Evolutionary conservation across 2,329 filamentous ascomycete genomes (phyloP).

Genomic region (Neonectria faginata): DNA sequence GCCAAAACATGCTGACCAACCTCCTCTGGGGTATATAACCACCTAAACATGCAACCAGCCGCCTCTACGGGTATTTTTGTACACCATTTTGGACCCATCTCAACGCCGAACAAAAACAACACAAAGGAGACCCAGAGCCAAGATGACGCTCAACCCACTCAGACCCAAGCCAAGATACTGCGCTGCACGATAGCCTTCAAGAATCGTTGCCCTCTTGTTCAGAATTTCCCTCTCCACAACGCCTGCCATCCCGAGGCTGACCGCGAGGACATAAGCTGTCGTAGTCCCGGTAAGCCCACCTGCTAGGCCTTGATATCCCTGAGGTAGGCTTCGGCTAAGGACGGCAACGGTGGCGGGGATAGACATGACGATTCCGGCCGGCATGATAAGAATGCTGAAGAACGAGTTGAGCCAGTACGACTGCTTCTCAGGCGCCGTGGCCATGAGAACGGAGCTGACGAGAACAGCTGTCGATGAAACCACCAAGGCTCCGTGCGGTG

Average conservation of each 20-base stretch:
- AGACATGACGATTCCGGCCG: slow-evolving; percentile 40
- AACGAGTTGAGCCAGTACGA: slow-evolving; percentile 44
- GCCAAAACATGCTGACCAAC: slow-evolving; percentile 3
- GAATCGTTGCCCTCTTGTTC: slow-evolving; percentile 22
- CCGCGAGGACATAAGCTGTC: slow-evolving; percentile 38
- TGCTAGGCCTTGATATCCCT: slow-evolving; percentile 41
- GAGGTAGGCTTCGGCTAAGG: slow-evolving; percentile 36
- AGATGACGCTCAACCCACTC: slow-evolving; percentile 36
- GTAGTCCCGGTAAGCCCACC: slow-evolving; percentile 34
- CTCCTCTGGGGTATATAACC: slow-evolving; percentile 22
- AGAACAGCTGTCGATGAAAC: slow-evolving; percentile 35
- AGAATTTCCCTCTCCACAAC: slow-evolving; percentile 36
- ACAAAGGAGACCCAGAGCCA: slow-evolving; percentile 37
- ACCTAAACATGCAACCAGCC: slow-evolving; percentile 7
- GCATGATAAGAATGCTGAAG: slow-evolving; percentile 44
- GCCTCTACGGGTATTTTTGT: not conserved
- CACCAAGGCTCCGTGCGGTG: slow-evolving; percentile 35
- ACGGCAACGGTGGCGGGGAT: slow-evolving; percentile 37
- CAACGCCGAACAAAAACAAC: slow-evolving; percentile 35
- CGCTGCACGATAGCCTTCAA: slow-evolving; percentile 39
- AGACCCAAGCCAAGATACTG: slow-evolving; percentile 43
- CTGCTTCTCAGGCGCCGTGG: slow-evolving; percentile 38
- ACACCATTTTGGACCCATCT: slow-evolving; percentile 27
- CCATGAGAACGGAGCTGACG: slow-evolving; percentile 40
- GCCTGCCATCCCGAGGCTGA: slow-evolving; percentile 44